Evolutionary conservation across 2,329 filamentous ascomycete species (phyloP).

Genomic region (Fusarium sp.): DNA sequence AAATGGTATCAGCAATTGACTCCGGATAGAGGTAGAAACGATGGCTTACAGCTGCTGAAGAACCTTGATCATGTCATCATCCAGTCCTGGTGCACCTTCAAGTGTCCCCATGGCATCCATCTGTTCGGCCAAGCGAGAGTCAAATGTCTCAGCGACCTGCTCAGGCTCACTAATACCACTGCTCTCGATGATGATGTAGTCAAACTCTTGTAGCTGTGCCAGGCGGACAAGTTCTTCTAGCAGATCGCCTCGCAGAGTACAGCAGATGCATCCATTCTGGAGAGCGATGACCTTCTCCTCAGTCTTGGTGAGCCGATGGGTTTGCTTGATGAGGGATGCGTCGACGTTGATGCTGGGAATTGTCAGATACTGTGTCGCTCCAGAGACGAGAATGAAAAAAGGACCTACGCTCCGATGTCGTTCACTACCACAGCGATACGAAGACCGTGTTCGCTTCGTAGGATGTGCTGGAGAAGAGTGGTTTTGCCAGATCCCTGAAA

Average conservation of each 20-base stretch:
- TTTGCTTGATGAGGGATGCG: conserved; percentile 71
- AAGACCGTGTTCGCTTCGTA: conserved; percentile 76
- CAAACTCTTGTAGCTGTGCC: conserved; percentile 72
- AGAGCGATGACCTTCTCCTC: conserved; percentile 77
- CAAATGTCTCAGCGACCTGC: conserved; percentile 82
- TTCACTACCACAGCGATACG: conserved; percentile 81
- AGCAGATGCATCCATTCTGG: conserved; percentile 84
- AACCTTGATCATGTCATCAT: conserved; percentile 54
- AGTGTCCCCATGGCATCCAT: conserved; percentile 56
- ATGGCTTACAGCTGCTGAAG: conserved; percentile 55
- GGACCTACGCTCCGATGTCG: conserved; percentile 73
- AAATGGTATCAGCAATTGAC: neutral
- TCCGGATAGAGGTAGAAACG: rapidly evolving
- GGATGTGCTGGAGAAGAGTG: conserved; percentile 77
- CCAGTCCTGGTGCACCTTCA: conserved; percentile 51
- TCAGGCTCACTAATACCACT: conserved; percentile 80
- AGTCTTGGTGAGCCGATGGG: conserved; percentile 69
- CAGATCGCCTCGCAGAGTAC: conserved; percentile 79
- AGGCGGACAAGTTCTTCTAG: conserved; percentile 78
- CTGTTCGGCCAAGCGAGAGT: conserved; percentile 67
- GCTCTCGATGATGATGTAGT: conserved; percentile 81
- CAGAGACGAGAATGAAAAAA: rapidly evolving
- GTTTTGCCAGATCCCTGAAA: conserved; percentile 78
- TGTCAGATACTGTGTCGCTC: neutral
- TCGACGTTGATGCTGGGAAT: conserved; percentile 72